Percentiles rank a stretch among this genome's conserved stretches.
phyloP scores from a whole-genome alignment of 1,139 yeast species.

The Saccharomyces hybrid region DNA sequence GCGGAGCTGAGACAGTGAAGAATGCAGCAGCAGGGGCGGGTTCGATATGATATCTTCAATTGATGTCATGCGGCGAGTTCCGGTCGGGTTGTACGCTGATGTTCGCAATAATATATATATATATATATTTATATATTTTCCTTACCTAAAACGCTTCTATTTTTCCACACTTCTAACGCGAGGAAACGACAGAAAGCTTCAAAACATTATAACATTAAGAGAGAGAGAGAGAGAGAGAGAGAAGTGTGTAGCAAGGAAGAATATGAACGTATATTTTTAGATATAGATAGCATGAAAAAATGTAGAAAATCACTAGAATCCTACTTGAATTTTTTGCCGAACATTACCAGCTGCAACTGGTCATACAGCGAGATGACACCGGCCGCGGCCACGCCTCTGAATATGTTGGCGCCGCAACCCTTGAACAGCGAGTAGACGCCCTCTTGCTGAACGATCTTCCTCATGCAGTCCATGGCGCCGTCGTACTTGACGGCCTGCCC shows the following conservation, averaged over 20 bases:
- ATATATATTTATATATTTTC: too few relatives aligned
- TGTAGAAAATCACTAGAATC: too few relatives aligned
- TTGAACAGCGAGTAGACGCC: conserved; percentile 67
- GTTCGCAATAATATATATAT: too few relatives aligned
- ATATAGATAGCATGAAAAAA: too few relatives aligned
- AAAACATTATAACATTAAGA: too few relatives aligned
- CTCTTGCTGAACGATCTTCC: conserved; percentile 62
- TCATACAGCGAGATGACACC: conserved; percentile 78
- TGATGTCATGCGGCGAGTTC: conserved; percentile 13
- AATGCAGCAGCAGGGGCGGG: conserved; percentile 43
- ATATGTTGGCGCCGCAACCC: conserved; percentile 84
- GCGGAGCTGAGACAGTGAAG: conserved; percentile 68
- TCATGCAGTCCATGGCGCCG: conserved; percentile 69
- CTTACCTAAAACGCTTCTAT: too few relatives aligned
- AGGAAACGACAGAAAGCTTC: too few relatives aligned
- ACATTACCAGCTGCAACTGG: conserved; percentile 63
- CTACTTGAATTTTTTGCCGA: conserved; percentile 59
- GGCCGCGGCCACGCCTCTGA: conserved; percentile 85
- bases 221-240: too few relatives aligned
- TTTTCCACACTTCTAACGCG: too few relatives aligned
- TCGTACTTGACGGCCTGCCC: conserved; percentile 72
- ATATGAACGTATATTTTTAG: too few relatives aligned
- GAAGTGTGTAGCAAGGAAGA: too few relatives aligned
- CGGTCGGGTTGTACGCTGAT: too few relatives aligned
- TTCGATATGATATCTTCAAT: conserved; percentile 26